phyloP scores from a whole-genome alignment of 352 stramenopile genomes.

The Pythium pyrilobum region DNA sequence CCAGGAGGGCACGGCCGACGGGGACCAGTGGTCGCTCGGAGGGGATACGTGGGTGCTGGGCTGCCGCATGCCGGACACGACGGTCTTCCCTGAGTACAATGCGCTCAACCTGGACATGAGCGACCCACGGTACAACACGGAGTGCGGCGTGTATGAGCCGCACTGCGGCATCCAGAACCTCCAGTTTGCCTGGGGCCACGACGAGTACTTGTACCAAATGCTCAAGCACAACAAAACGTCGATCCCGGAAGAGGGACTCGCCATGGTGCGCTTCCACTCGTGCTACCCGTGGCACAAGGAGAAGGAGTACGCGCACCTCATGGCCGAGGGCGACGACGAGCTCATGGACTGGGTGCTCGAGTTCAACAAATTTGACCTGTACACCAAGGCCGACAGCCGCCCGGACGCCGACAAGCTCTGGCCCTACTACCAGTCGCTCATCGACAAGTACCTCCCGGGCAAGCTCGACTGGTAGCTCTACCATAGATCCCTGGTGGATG shows the following conservation, averaged over 20 bases:
- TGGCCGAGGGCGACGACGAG: constrained; percentile 82
- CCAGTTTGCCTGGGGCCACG: constrained; percentile 90
- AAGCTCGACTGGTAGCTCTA: constrained; percentile 60
- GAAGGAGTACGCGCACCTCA: constrained; percentile 87
- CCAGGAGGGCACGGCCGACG: constrained; percentile 82
- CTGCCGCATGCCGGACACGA: constrained; percentile 82
- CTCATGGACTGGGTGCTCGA: constrained; percentile 88
- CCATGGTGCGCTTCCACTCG: constrained; percentile 93
- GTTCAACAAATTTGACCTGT: constrained; percentile 94
- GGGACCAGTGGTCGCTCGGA: constrained; percentile 91
- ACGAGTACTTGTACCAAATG: constrained; percentile 95
- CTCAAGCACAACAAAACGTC: constrained; percentile 85
- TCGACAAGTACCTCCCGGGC: constrained; percentile 88
- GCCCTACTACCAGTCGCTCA: constrained; percentile 89
- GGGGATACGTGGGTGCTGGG: constrained; percentile 92
- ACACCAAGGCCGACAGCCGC: constrained; percentile 87
- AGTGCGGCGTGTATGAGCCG: constrained; percentile 84
- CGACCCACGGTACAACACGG: constrained; percentile 79
- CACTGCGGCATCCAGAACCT: constrained; percentile 89
- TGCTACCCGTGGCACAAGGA: constrained; percentile 94
- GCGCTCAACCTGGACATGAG: constrained; percentile 87
- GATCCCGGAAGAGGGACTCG: constrained; percentile 86
- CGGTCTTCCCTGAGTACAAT: constrained; percentile 91
- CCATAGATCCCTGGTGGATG: neutral
- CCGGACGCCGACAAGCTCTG: constrained; percentile 83